Conservation (phyloP, 208 protist species). For the Leishmania braziliensis region DNA sequence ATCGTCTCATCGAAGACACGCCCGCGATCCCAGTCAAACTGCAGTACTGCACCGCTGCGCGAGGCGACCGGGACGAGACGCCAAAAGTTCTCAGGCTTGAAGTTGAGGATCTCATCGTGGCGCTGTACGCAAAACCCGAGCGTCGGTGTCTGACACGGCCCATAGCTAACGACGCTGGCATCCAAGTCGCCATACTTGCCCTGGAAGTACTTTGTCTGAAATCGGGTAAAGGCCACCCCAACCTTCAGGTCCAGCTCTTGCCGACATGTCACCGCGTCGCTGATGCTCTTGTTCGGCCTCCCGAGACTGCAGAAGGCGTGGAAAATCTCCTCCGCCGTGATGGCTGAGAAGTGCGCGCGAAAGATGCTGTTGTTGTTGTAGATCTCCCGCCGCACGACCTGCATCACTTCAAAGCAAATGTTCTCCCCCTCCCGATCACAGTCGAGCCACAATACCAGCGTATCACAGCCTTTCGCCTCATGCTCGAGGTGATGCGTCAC, state of each 20-base stretch:
- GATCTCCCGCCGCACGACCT: slow-evolving; percentile 71
- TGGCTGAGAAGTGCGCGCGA: slow-evolving; percentile 92
- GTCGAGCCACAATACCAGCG: slow-evolving; percentile 95
- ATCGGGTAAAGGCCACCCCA: slow-evolving; percentile 95
- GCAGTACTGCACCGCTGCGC: slow-evolving; percentile 61
- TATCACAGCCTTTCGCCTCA: slow-evolving; percentile 81
- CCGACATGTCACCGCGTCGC: slow-evolving; percentile 93
- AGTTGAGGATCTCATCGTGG: slow-evolving; percentile 92
- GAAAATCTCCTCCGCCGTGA: slow-evolving; percentile 85
- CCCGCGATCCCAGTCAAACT: slow-evolving; percentile 90
- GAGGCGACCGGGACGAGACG: slow-evolving; percentile 68
- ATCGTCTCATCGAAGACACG: slow-evolving; percentile 92
- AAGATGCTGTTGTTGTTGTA: slow-evolving; percentile 73
- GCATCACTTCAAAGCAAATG: slow-evolving; percentile 97
- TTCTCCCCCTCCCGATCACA: slow-evolving; percentile 98
- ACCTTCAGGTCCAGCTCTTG: slow-evolving; percentile 97
- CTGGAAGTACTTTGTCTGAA: slow-evolving; percentile 92
- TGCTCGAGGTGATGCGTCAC: slow-evolving; percentile 82
- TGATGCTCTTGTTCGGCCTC: slow-evolving; percentile 91
- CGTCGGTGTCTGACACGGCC: slow-evolving; percentile 97
- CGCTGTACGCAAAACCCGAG: slow-evolving; percentile 93
- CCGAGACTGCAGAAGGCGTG: slow-evolving; percentile 84
- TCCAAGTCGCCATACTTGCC: slow-evolving; percentile 91
- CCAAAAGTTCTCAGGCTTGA: slow-evolving; percentile 93
- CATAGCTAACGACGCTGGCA: slow-evolving; percentile 93